Percentiles rank a stretch among this genome's conserved stretches.
These are phyloP conservation scores for Rosa hybrid DNA, from an alignment of 331 rosid species.

Conservation along the genomic window DNA sequence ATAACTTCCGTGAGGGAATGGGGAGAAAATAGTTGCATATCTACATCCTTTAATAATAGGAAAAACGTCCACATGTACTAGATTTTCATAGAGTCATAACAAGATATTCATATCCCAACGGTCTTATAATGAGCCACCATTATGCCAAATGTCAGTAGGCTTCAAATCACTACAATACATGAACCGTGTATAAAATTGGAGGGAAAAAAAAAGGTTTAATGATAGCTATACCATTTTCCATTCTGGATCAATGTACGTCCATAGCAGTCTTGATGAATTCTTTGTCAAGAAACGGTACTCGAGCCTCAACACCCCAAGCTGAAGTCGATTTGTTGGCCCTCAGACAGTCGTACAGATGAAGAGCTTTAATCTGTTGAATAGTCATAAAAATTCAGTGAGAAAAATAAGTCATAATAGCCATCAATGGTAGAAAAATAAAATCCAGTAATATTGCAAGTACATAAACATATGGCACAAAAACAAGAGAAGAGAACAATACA, in stretches of 20 bases:
- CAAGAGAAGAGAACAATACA: slow-evolving; percentile 4
- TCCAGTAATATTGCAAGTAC: background rate
- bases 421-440: background rate
- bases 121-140: background rate
- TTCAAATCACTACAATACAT: background rate
- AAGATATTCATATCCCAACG: background rate
- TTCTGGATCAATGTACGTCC: background rate
- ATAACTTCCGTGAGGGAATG: background rate
- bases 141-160: background rate
- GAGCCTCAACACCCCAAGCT: slow-evolving; percentile 99
- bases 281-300: slow-evolving; percentile 95
- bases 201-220: background rate
- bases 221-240: background rate
- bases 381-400: slow-evolving; percentile 12
- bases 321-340: slow-evolving; percentile 94
- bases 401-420: slow-evolving; percentile 18
- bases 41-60: too few species aligned
- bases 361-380: slow-evolving; percentile 73
- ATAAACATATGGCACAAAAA: too few species aligned
- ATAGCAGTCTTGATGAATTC: slow-evolving; percentile 43
- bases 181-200: slow-evolving; percentile 65
- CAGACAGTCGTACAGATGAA: slow-evolving; percentile 93
- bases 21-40: too few species aligned
- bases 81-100: too few species aligned
- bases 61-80: too few species aligned